Base-by-base conservation (phyloP, 352 stramenopile genomes). In the Phytophthora pinifolia region DNA sequence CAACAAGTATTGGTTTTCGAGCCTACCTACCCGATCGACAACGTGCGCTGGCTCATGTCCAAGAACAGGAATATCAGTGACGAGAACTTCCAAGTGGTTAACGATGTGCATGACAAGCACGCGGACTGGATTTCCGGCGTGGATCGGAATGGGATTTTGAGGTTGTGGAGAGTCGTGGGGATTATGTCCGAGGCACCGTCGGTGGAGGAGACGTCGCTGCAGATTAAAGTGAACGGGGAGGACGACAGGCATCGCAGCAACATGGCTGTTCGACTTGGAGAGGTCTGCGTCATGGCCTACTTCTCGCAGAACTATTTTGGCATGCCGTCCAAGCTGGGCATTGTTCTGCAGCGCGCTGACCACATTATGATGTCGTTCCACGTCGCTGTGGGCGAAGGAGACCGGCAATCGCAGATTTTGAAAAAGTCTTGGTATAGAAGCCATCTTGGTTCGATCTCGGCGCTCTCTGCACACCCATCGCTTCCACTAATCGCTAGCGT, bases 31-130 rank as follows among this genome's bases (percentile, higher is more conserved):
- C 65, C 69, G 8, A 80, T 91, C 18, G 60, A 74, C 15, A 89
- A 89, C 41, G 76, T 88, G 33, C 79, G 81, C 10, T 93, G 80
- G 83, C 79, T 93, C 20, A 59, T 91, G 36, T 88, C 80, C 13
- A 89, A 89, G 59, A 89, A 87, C 59, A 71, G 76, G 8, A 91
- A 90, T 47, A 83, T 90, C 42, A 88, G 77, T 50, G 79, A 91
- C 49, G 83, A 93, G 45, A 83, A 79, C 41, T 91, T 89, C 46
- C 62, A 73, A 15, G 67, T 72, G 35, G 50, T 67, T 10, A 72
- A 76, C 31, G 64, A 78, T 10, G 65, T 65, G 9, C 58, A 70
- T 14, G 66, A 71, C n/a, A 58, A 69, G 9, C 68, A 82, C n/a
- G 70, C 73, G 41, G 81, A 93, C 36, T 93, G 83, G 80, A 66